These are phyloP conservation scores for Mycena leptocephala DNA, from an alignment of 768 basidiomycete species.

Conservation along the genomic window DNA sequence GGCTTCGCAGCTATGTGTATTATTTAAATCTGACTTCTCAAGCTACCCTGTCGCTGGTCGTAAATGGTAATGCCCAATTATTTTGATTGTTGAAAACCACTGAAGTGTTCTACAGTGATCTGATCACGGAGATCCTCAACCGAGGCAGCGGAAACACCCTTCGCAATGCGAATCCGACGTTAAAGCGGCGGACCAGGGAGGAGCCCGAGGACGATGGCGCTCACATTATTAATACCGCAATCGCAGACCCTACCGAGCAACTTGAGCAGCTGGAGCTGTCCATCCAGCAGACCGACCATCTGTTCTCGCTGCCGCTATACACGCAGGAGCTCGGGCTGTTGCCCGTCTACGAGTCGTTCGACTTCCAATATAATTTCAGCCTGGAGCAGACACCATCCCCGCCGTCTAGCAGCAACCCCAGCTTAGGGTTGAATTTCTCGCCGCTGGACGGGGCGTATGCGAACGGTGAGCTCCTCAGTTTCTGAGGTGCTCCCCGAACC, in stretches of 20 bases:
- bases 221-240: not conserved
- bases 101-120: not conserved
- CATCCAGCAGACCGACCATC: not conserved
- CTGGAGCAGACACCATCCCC: not conserved
- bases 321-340: constrained; percentile 22
- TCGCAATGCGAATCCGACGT: not conserved
- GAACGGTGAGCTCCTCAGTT: not conserved
- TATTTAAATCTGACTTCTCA: not conserved
- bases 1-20: not conserved
- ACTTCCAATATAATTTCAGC: not conserved
- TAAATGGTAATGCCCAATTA: constrained; percentile 3
- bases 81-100: not conserved
- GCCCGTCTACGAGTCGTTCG: constrained; percentile 21
- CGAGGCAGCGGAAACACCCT: not conserved
- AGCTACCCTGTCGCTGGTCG: constrained; percentile 19
- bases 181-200: not conserved
- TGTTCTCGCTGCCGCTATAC: constrained; percentile 8
- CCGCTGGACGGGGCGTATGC: not conserved
- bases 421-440: not conserved
- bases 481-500: not conserved
- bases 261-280: not conserved
- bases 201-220: not conserved
- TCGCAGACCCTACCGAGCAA: not conserved
- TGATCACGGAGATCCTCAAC: constrained; percentile 22
- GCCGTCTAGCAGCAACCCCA: not conserved